Evolutionary conservation across 2,329 filamentous ascomycete species (phyloP).

Genomic region (Colletotrichum ledebouriae): DNA sequence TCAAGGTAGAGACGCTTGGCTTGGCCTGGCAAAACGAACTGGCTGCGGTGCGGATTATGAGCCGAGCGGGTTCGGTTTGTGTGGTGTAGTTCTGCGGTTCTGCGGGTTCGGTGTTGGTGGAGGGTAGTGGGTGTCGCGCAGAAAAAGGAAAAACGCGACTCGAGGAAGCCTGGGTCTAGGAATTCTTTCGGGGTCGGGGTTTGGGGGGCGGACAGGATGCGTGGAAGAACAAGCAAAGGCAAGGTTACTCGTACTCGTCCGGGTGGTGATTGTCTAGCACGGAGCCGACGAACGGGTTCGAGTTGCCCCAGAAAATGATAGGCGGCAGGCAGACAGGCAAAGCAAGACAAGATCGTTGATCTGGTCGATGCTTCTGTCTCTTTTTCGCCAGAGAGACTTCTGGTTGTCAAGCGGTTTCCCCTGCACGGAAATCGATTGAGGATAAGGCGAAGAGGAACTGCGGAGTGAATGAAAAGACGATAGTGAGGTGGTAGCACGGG

Average conservation of each 20-base stretch:
- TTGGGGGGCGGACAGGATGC: background rate
- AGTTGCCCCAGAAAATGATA: slow-evolving; percentile 48
- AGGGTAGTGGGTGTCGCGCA: slow-evolving; percentile 23
- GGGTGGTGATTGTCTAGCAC: slow-evolving; percentile 10
- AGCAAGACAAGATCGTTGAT: slow-evolving; percentile 4
- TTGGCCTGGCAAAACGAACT: slow-evolving; percentile 35
- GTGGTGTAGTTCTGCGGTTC: slow-evolving; percentile 16
- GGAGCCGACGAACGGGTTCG: slow-evolving; percentile 41
- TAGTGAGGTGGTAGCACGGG: slow-evolving; percentile 64
- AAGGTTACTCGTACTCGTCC: slow-evolving; percentile 8
- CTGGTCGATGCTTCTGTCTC: background rate
- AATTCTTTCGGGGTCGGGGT: slow-evolving; percentile 5
- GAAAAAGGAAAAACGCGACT: slow-evolving; percentile 41
- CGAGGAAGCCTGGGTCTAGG: slow-evolving; percentile 28
- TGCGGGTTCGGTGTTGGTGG: slow-evolving; percentile 27
- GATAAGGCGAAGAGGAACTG: slow-evolving; percentile 61
- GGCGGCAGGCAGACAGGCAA: background rate
- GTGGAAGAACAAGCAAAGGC: too few species aligned
- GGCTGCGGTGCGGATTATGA: slow-evolving; percentile 33
- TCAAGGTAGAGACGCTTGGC: slow-evolving; percentile 1
- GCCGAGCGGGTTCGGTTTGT: slow-evolving; percentile 34
- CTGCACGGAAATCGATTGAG: slow-evolving; percentile 52
- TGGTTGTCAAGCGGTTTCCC: slow-evolving; percentile 49
- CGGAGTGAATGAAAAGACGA: slow-evolving; percentile 65
- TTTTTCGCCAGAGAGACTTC: slow-evolving; percentile 44